Evolutionary conservation across 1,139 yeast species (phyloP).

Genomic region (Candida sojae): DNA sequence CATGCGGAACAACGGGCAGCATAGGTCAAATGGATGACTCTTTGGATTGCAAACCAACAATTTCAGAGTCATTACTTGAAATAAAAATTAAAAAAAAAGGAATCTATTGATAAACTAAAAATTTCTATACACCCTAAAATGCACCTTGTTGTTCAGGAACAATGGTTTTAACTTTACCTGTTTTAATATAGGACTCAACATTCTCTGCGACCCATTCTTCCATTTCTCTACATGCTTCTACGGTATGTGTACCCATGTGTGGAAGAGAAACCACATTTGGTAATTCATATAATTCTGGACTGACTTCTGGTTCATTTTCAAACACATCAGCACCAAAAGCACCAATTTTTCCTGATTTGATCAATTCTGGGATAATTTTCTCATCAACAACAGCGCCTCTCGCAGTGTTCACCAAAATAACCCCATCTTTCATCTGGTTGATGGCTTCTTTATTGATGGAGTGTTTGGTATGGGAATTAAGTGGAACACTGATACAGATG

Average conservation of each 20-base stretch:
- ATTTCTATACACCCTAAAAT: background rate
- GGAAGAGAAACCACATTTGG: slow-evolving; percentile 69
- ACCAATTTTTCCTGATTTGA: slow-evolving; percentile 70
- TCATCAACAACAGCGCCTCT: slow-evolving; percentile 79
- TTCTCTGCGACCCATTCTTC: slow-evolving; percentile 56
- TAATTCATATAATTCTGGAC: slow-evolving; percentile 54
- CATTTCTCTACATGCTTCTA: slow-evolving; percentile 58
- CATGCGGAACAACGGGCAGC: no score
- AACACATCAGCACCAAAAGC: slow-evolving; percentile 82
- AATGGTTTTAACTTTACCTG: slow-evolving; percentile 63
- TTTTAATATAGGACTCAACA: slow-evolving; percentile 40
- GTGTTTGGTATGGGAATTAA: slow-evolving; percentile 59
- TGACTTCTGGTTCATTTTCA: slow-evolving; percentile 77
- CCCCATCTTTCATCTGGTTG: slow-evolving; percentile 63
- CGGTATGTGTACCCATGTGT: slow-evolving; percentile 80
- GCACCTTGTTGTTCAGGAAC: slow-evolving; percentile 62
- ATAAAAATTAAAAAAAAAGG: no score
- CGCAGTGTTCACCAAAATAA: slow-evolving; percentile 66
- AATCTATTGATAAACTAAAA: no score
- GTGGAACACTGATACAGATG: slow-evolving; percentile 63
- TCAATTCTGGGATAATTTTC: slow-evolving; percentile 55
- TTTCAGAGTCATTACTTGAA: no score
- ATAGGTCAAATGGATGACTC: no score
- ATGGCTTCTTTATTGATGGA: slow-evolving; percentile 54
- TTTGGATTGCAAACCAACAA: no score